A percentile compares a stretch with the other conserved stretches of the same genome.
Evolutionary conservation across 345 rosid genomes (phyloP).

Genomic region (Citrus reticulata): DNA sequence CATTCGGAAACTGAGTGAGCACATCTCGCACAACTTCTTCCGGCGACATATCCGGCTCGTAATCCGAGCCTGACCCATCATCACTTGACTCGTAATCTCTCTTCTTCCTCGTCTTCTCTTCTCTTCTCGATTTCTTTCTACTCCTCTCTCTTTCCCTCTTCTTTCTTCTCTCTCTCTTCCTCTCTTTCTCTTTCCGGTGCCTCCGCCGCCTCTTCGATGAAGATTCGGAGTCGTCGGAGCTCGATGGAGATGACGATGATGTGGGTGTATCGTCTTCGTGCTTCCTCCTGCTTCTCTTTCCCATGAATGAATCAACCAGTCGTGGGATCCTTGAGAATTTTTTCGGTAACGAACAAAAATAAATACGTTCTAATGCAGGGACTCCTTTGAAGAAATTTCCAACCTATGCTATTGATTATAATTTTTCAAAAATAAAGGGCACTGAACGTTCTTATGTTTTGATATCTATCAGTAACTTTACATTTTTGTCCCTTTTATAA

Average conservation of each 20-base stretch:
- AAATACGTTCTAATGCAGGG: background rate
- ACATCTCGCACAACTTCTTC: constrained; percentile 45
- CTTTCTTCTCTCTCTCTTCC: constrained; percentile 38
- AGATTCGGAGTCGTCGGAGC: constrained; percentile 47
- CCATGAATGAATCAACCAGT: background rate
- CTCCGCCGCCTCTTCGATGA: constrained; percentile 34
- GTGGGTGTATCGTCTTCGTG: constrained; percentile 29
- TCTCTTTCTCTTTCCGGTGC: constrained; percentile 36
- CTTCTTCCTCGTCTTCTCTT: constrained; percentile 25
- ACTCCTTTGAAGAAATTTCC: no score
- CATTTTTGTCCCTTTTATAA: no score
- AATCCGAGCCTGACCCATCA: constrained; percentile 27
- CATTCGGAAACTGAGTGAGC: constrained; percentile 57
- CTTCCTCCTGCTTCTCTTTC: constrained; percentile 25
- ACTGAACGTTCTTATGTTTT: no score
- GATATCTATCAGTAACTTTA: no score
- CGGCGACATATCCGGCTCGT: constrained; percentile 37
- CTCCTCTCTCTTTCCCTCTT: constrained; percentile 37
- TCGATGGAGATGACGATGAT: constrained; percentile 35
- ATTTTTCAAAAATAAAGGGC: no score
- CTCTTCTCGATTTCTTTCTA: constrained; percentile 40
- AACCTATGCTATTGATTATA: background rate
- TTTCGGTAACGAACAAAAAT: background rate
- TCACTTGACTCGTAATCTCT: constrained; percentile 27
- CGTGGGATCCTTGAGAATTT: background rate